phyloP scores from a whole-genome alignment of 164 flowering plant genomes.

The Chimonanthus praecox region DNA sequence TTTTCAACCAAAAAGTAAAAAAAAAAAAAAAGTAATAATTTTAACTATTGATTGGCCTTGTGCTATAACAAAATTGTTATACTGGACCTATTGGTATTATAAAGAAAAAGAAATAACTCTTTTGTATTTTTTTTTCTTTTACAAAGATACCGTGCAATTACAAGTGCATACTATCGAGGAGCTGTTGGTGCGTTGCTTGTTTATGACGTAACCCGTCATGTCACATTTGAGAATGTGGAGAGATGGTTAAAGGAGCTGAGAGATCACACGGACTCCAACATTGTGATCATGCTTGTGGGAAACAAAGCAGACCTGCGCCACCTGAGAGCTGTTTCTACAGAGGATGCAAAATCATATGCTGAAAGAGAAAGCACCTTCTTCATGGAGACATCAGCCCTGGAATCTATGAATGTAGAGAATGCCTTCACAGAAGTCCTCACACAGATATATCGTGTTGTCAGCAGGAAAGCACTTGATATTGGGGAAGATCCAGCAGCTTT shows the following conservation, averaged over 20 bases:
- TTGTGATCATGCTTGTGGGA: slow-evolving; percentile 75
- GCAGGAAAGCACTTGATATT: slow-evolving; percentile 64
- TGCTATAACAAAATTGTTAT: too few relatives aligned
- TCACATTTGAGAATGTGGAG: slow-evolving; percentile 71
- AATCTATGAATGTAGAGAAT: slow-evolving; percentile 64
- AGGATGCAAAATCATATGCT: slow-evolving; percentile 61
- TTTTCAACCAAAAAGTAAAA: too few relatives aligned
- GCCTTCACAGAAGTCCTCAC: slow-evolving; percentile 72
- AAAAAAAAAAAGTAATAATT: too few relatives aligned
- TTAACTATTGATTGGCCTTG: too few relatives aligned
- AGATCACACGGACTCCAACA: slow-evolving; percentile 64
- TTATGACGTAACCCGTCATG: slow-evolving; percentile 74
- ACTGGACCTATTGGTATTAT: too few relatives aligned
- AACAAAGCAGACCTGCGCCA: slow-evolving; percentile 82
- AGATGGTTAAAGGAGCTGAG: slow-evolving; percentile 81
- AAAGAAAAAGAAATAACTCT: neutral
- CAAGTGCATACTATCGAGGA: slow-evolving; percentile 76
- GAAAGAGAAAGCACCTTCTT: slow-evolving; percentile 60
- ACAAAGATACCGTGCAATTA: slow-evolving; percentile 62
- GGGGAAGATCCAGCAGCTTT: slow-evolving; percentile 66
- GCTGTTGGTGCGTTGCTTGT: slow-evolving; percentile 71
- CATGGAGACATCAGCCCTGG: slow-evolving; percentile 84
- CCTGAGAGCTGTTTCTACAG: slow-evolving; percentile 56
- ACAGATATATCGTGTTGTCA: slow-evolving; percentile 63
- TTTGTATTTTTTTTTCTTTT: neutral